Conservation (phyloP, 352 stramenopile genomes). For the Globisporangium uncinulatum region DNA sequence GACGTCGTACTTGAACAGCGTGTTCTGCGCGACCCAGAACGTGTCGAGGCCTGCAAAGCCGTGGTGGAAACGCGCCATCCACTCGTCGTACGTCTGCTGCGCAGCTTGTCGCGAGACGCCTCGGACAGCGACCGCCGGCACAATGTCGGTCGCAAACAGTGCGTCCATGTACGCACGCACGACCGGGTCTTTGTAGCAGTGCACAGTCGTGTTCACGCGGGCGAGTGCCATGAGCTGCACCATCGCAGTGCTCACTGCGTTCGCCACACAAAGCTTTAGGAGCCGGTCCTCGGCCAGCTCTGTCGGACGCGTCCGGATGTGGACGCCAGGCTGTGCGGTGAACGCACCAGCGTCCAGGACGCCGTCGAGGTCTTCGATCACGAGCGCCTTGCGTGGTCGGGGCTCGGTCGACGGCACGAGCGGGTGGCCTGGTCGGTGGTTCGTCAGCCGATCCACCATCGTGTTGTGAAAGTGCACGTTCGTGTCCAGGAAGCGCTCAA, state of each 20-base stretch:
- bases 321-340: conserved; percentile 34
- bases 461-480: conserved; percentile 79
- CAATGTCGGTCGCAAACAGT: conserved; percentile 80
- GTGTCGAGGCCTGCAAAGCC: conserved; percentile 87
- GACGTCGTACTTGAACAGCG: conserved; percentile 41
- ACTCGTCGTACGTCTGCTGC: conserved; percentile 68
- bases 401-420: conserved; percentile 61
- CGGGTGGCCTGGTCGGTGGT: conserved; percentile 30
- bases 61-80: conserved; percentile 82
- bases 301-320: conserved; percentile 27
- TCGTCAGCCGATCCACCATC: conserved; percentile 80
- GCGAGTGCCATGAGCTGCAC: conserved; percentile 72
- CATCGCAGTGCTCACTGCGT: conserved; percentile 89
- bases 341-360: conserved; percentile 27
- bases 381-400: conserved; percentile 51
- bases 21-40: conserved; percentile 93
- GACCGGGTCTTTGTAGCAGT: conserved; percentile 21
- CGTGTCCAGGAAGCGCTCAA: conserved; percentile 31
- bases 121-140: conserved; percentile 32
- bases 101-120: conserved; percentile 26
- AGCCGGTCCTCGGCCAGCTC: conserved; percentile 76
- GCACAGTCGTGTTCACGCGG: conserved; percentile 28
- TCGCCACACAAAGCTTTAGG: conserved; percentile 90
- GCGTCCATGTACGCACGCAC: conserved; percentile 74
- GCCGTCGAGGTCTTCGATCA: conserved; percentile 55